Evolutionary conservation across 352 stramenopile species (phyloP).

Genomic region (Detonula confervacea): DNA sequence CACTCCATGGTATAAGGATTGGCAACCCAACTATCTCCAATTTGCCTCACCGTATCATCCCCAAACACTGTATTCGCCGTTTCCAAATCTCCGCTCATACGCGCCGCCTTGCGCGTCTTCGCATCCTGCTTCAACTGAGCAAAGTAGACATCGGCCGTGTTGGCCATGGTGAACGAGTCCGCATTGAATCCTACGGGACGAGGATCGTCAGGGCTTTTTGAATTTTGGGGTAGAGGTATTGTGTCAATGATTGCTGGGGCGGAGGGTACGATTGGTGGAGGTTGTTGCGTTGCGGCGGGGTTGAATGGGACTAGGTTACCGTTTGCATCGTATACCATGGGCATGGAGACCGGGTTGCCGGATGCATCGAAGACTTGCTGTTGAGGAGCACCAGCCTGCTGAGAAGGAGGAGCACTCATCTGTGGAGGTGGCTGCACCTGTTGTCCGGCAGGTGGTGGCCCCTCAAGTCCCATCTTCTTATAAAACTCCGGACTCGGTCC

Average conservation of each 20-base stretch:
- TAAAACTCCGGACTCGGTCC: no score
- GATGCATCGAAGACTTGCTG: conserved; percentile 52
- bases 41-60: conserved; percentile 61
- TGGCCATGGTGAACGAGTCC: conserved; percentile 77
- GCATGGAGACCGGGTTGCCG: conserved; percentile 44
- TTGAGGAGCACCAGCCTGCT: conserved; percentile 15
- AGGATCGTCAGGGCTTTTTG: no score
- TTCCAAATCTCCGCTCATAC: conserved; percentile 63
- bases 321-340: conserved; percentile 53
- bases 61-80: conserved; percentile 71
- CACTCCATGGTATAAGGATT: conserved; percentile 80
- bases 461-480: conserved; percentile 6
- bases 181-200: conserved; percentile 65
- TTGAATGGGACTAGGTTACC: conserved; percentile 46
- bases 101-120: conserved; percentile 65
- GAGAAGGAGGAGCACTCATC: no score
- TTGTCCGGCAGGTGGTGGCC: conserved; percentile 14
- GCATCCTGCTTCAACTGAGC: conserved; percentile 85
- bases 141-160: conserved; percentile 84
- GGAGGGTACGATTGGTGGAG: not conserved
- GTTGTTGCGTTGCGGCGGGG: conserved; percentile 6
- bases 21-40: conserved; percentile 50
- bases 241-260: no score
- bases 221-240: no score
- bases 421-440: conserved; percentile 15